phyloP scores from a whole-genome alignment of 2,329 filamentous ascomycete genomes.

The Scedosporium boydii region DNA sequence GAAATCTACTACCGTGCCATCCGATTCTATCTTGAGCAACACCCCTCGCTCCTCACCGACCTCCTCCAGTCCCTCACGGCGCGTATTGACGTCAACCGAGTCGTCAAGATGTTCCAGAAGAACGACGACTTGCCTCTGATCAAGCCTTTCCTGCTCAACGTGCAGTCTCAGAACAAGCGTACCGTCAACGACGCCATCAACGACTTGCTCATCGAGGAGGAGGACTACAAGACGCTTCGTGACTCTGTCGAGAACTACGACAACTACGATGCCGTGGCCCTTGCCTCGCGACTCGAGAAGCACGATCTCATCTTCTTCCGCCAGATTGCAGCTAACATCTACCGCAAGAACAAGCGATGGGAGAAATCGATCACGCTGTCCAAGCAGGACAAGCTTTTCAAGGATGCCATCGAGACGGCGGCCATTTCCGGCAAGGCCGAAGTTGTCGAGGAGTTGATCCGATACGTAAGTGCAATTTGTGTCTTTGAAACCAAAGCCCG shows the following conservation, averaged over 20 bases:
- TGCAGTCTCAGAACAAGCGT: constrained; percentile 95
- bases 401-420: constrained; percentile 96
- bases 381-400: constrained; percentile 99
- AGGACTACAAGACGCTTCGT: constrained; percentile 96
- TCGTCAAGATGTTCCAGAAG: constrained; percentile 98
- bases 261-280: constrained; percentile 93
- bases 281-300: constrained; percentile 88
- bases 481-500: not conserved
- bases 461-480: constrained; percentile 67
- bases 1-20: constrained; percentile 98
- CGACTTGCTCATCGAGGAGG: constrained; percentile 93
- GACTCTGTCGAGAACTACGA: constrained; percentile 98
- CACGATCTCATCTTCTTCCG: constrained; percentile 99
- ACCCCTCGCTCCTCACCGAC: constrained; percentile 92
- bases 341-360: constrained; percentile 99
- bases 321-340: constrained; percentile 95
- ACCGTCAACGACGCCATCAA: constrained; percentile 98
- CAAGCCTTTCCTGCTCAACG: constrained; percentile 96
- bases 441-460: constrained; percentile 88
- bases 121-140: constrained; percentile 96
- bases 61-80: constrained; percentile 84
- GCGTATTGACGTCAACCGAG: constrained; percentile 93
- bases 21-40: constrained; percentile 96
- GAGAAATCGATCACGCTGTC: constrained; percentile 96
- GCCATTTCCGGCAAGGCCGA: constrained; percentile 85